phyloP scores from a whole-genome alignment of 805 yeast species.

The Candida berthetii region DNA sequence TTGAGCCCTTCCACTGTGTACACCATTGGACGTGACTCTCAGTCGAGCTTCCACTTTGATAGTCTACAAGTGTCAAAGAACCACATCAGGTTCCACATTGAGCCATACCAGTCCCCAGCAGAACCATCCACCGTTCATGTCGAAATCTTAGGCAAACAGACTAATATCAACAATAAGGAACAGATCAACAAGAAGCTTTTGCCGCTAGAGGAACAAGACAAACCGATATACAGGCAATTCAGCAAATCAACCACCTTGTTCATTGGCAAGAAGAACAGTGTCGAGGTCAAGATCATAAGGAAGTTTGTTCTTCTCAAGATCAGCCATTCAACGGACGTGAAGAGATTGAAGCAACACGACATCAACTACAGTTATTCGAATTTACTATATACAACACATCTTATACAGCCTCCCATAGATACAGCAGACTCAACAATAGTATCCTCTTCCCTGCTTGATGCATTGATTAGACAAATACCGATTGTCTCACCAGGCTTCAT shows the following conservation, averaged over 20 bases:
- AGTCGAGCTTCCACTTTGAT: neutral
- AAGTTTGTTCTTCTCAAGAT: conserved; percentile 7
- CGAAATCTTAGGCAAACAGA: conserved; percentile 4
- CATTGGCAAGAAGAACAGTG: conserved; percentile 12
- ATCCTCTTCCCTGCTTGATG: conserved; percentile 24
- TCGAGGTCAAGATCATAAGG: conserved; percentile 10
- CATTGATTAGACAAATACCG: conserved; percentile 24
- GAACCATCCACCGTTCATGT: conserved; percentile 5
- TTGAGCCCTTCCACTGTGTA: neutral
- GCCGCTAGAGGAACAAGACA: conserved; percentile 1
- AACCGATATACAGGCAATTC: neutral
- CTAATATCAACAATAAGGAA: conserved; percentile 4
- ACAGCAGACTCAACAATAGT: conserved; percentile 7
- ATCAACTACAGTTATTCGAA: conserved; percentile 17
- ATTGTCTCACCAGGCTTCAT: conserved; percentile 19
- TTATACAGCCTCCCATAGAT: conserved; percentile 6
- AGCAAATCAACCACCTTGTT: conserved; percentile 4
- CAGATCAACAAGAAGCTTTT: neutral
- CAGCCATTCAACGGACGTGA: conserved; percentile 5
- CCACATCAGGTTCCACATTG: conserved; percentile 7
- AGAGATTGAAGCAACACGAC: conserved; percentile 18
- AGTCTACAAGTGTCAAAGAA: conserved; percentile 5
- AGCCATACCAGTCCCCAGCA: neutral
- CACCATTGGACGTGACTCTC: neutral
- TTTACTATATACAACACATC: conserved; percentile 17